These are phyloP conservation scores for Penicillium italicum DNA, from an alignment of 2,329 filamentous ascomycete genomes.

Conservation along the genomic window DNA sequence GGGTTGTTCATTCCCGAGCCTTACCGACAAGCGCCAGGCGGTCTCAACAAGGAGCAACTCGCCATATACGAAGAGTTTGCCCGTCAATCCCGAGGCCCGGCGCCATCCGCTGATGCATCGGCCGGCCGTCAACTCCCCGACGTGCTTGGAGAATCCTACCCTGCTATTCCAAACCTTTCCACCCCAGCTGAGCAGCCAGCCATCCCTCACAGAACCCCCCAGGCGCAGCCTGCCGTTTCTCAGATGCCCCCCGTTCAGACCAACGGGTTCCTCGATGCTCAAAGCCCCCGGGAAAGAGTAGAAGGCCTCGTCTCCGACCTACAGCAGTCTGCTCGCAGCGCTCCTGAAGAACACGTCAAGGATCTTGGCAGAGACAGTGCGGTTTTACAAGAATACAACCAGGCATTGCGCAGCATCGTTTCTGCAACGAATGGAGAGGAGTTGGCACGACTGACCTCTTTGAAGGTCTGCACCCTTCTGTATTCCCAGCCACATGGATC, in stretches of 20 bases:
- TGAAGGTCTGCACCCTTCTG: conserved; percentile 55
- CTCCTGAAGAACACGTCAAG: conserved; percentile 55
- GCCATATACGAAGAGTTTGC: conserved; percentile 97
- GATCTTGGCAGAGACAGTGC: conserved; percentile 54
- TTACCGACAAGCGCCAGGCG: conserved; percentile 77
- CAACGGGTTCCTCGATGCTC: conserved; percentile 59
- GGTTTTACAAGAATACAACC: conserved; percentile 57
- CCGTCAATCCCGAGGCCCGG: conserved; percentile 68
- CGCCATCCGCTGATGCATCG: conserved; percentile 53
- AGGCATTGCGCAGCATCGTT: conserved; percentile 54
- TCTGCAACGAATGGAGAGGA: conserved; percentile 55
- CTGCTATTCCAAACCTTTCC: conserved; percentile 58
- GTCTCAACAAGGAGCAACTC: conserved; percentile 86
- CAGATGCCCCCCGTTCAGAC: conserved; percentile 33
- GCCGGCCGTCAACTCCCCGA: conserved; percentile 61
- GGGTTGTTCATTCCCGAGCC: conserved; percentile 90
- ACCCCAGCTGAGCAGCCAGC: conserved; percentile 61
- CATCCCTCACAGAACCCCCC: conserved; percentile 55
- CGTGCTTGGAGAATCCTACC: conserved; percentile 59
- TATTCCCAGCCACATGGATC: conserved; percentile 54
- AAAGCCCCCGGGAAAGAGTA: conserved; percentile 53
- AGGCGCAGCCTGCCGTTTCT: conserved; percentile 44
- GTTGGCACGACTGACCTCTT: conserved; percentile 54
- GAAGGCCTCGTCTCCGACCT: conserved; percentile 55
- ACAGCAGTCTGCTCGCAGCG: conserved; percentile 54